Conservation (phyloP, 345 rosid genomes). For the Jatropha curcas region DNA sequence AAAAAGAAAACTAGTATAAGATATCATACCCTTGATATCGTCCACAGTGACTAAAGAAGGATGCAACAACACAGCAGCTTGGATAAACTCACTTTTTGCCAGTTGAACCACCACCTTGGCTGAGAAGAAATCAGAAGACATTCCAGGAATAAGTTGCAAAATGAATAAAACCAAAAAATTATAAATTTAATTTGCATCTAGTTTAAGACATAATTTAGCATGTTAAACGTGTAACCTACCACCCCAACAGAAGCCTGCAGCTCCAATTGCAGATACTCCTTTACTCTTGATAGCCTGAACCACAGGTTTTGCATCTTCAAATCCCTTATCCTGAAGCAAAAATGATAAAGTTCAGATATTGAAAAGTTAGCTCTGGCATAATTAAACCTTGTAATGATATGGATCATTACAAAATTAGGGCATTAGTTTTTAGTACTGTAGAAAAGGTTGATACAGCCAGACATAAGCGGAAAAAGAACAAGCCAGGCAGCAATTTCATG, state of each 20-base stretch:
- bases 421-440: not conserved
- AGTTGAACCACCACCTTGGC: slow-evolving; percentile 79
- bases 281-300: slow-evolving; percentile 59
- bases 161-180: too few species aligned
- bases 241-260: slow-evolving; percentile 73
- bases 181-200: not conserved
- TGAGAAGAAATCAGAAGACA: slow-evolving; percentile 26
- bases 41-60: slow-evolving; percentile 68
- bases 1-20: not conserved
- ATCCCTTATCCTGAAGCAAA: slow-evolving; percentile 72
- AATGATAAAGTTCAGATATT: too few species aligned
- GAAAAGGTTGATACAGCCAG: not conserved
- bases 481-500: too few species aligned
- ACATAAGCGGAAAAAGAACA: not conserved
- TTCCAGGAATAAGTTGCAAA: not conserved
- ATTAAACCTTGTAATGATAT: not conserved
- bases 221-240: slow-evolving; percentile 41
- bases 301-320: slow-evolving; percentile 67
- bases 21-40: slow-evolving; percentile 63
- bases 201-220: not conserved
- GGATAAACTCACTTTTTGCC: slow-evolving; percentile 51
- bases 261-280: slow-evolving; percentile 56
- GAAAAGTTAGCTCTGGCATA: not conserved
- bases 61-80: slow-evolving; percentile 72
- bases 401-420: not conserved